These are phyloP conservation scores for Neurospora intermedia DNA, from an alignment of 495 filamentous ascomycete species.

Conservation along the genomic window DNA sequence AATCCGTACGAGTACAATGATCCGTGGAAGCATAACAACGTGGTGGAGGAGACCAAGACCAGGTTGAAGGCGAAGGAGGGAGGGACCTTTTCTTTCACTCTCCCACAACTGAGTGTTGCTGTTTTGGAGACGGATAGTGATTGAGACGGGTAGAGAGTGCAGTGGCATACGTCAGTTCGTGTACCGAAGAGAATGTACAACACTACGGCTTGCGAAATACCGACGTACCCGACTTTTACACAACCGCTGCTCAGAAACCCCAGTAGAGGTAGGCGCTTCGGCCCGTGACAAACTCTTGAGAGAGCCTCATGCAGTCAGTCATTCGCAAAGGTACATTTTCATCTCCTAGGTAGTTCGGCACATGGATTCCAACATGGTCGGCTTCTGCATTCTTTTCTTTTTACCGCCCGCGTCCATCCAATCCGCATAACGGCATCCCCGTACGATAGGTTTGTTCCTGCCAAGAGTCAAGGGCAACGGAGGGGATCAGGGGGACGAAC, in stretches of 20 bases:
- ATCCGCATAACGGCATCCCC: background rate
- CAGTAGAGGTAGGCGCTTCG: background rate
- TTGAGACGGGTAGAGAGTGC: background rate
- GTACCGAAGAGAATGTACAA: background rate
- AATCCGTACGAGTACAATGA: conserved; percentile 31
- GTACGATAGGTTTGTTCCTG: background rate
- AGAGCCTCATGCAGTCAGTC: background rate
- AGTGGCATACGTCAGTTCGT: background rate
- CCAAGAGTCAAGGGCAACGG: background rate
- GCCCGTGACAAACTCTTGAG: background rate
- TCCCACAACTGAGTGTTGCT: conserved; percentile 42
- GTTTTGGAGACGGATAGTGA: conserved; percentile 29
- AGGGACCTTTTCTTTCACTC: conserved; percentile 37
- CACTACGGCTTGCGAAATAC: background rate
- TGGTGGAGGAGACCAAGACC: conserved; percentile 30
- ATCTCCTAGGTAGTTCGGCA: background rate
- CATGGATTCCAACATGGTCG: background rate
- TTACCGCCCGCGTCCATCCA: background rate
- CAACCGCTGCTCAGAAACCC: background rate
- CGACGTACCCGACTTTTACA: background rate
- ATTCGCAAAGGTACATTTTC: background rate
- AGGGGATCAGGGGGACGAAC: background rate
- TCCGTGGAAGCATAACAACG: conserved; percentile 23
- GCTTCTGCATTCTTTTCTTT: background rate
- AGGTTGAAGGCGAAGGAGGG: conserved; percentile 33